These are phyloP conservation scores for Cladophialophora immunda DNA, from an alignment of 2,329 filamentous ascomycete species.

Conservation along the genomic window DNA sequence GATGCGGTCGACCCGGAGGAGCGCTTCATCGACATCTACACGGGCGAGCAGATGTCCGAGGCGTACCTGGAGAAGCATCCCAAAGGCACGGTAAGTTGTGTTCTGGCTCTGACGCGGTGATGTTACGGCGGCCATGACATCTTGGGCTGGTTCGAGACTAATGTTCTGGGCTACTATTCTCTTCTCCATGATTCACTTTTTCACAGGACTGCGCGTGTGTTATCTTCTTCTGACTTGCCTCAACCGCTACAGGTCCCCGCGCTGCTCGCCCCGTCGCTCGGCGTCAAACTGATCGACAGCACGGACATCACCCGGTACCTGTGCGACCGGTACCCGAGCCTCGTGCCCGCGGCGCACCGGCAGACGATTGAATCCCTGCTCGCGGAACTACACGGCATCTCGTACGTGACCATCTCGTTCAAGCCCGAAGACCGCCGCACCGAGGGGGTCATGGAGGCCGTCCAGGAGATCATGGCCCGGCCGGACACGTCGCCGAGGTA, in stretches of 20 bases:
- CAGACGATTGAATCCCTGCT: conserved; percentile 19
- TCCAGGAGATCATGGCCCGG: conserved; percentile 7
- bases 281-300: conserved; percentile 24
- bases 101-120: too few relatives aligned
- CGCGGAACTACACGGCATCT: conserved; percentile 24
- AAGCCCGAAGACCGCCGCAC: conserved; percentile 22
- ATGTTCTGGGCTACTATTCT: too few relatives aligned
- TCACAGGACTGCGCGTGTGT: too few relatives aligned
- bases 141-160: too few relatives aligned
- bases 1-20: conserved; percentile 17
- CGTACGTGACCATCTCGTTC: conserved; percentile 28
- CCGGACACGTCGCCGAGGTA: conserved; percentile 14
- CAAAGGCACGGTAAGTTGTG: conserved; percentile 20
- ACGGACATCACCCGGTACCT: conserved; percentile 22
- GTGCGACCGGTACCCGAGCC: conserved; percentile 16
- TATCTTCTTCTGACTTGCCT: background rate
- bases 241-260: conserved; percentile 9
- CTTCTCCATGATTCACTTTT: too few relatives aligned
- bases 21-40: conserved; percentile 26
- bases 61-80: conserved; percentile 24
- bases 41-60: conserved; percentile 24
- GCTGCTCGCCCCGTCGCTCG: background rate
- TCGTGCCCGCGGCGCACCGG: conserved; percentile 12
- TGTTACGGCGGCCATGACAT: too few relatives aligned
- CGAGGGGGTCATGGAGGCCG: conserved; percentile 22